Percentiles rank a stretch among this genome's conserved stretches.
These are phyloP conservation scores for Helichrysum umbraculigerum DNA, from an alignment of 129 eudicot genomes.

Conservation along the genomic window DNA sequence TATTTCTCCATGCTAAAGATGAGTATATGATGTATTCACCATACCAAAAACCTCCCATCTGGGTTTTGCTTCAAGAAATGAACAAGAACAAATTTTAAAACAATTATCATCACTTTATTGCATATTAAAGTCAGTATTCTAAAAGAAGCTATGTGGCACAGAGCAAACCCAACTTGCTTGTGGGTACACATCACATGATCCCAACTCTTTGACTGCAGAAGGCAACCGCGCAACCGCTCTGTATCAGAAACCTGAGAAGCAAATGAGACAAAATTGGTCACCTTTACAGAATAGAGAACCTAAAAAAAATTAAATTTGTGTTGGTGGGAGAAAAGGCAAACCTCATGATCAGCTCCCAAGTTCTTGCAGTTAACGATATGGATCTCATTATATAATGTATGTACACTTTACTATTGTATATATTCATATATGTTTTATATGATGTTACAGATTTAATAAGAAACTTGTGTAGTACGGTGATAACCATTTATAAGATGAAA, in stretches of 20 bases:
- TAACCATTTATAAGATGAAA: too few relatives aligned
- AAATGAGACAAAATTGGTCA: neutral
- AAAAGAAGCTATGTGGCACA: neutral
- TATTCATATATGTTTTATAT: too few relatives aligned
- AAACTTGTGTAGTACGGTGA: too few relatives aligned
- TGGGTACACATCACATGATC: conserved; percentile 2
- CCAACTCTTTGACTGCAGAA: conserved; percentile 8
- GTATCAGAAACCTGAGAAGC: too few relatives aligned
- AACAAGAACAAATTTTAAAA: neutral
- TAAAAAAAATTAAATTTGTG: too few relatives aligned
- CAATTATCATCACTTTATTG: neutral
- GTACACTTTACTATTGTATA: too few relatives aligned
- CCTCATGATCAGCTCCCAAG: conserved; percentile 75
- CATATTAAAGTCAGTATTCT: neutral
- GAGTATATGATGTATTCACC: too few relatives aligned
- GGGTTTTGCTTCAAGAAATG: neutral
- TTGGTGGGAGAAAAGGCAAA: conserved; percentile 10
- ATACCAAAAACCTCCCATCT: too few relatives aligned
- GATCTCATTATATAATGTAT: conserved; percentile 64
- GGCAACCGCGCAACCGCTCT: neutral
- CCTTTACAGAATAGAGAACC: too few relatives aligned
- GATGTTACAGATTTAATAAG: too few relatives aligned
- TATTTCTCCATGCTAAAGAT: too few relatives aligned
- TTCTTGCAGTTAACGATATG: conserved; percentile 70
- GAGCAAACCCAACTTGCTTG: neutral